Evolutionary conservation across 83 land plant species (phyloP).

Genomic region (Picea abies): DNA sequence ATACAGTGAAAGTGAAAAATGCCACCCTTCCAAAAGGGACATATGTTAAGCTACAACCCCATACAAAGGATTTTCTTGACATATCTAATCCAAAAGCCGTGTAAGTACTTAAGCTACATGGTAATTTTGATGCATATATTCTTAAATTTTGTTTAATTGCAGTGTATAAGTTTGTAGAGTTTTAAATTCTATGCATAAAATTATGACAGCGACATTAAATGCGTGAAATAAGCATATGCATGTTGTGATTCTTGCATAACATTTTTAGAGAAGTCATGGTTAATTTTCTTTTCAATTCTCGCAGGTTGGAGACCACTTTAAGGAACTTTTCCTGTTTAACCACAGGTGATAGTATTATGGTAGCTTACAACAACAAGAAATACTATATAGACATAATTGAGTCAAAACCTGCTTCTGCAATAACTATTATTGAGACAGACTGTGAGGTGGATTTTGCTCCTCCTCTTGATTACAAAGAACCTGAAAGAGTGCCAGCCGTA

Average conservation of each 20-base stretch:
- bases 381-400: constrained; percentile 83
- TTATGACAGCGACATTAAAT: neutral
- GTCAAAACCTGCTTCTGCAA: constrained; percentile 74
- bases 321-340: constrained; percentile 85
- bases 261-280: neutral
- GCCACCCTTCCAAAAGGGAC: constrained; percentile 83
- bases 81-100: constrained; percentile 94
- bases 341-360: constrained; percentile 83
- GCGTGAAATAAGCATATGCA: neutral
- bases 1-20: constrained; percentile 76
- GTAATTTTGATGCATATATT: too few relatives aligned
- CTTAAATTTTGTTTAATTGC: neutral
- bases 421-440: constrained; percentile 90
- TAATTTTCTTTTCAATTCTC: constrained; percentile 6
- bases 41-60: constrained; percentile 87
- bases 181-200: constrained; percentile 3
- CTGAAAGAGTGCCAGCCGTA: constrained; percentile 41
- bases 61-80: constrained; percentile 86
- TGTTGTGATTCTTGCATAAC: too few relatives aligned
- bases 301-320: constrained; percentile 83
- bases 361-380: constrained; percentile 85
- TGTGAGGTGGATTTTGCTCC: constrained; percentile 98
- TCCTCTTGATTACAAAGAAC: constrained; percentile 87
- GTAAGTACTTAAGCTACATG: constrained; percentile 36
- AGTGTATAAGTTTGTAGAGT: neutral